Percentiles rank a stretch among this genome's conserved stretches.
These are phyloP conservation scores for Chlamydomonas sp. DNA, from an alignment of 139 green algal species.

Conservation along the genomic window DNA sequence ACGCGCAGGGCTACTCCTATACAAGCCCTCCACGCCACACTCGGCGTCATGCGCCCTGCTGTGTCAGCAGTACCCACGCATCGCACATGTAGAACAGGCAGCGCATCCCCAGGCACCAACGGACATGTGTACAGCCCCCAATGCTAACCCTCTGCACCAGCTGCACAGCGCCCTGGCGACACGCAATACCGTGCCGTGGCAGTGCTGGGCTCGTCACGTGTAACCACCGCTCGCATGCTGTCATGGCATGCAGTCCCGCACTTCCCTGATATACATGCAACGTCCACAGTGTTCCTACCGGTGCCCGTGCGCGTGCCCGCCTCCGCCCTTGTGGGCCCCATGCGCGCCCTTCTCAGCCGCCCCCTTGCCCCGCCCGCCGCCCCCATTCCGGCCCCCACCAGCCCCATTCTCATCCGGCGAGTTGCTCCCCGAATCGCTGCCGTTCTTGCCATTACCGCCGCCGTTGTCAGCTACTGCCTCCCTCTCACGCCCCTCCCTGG, in stretches of 20 bases:
- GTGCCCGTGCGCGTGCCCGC: conserved; percentile 10
- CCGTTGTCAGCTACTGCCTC: neutral
- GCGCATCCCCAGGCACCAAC: too few relatives aligned
- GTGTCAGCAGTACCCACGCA: too few relatives aligned
- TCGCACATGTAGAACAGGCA: too few relatives aligned
- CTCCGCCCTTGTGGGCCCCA: neutral
- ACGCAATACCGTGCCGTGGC: too few relatives aligned
- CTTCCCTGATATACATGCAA: neutral
- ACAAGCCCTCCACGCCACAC: too few relatives aligned
- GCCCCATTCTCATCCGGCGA: conserved; percentile 52
- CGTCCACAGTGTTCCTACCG: neutral
- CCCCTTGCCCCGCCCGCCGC: neutral
- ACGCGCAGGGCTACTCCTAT: too few relatives aligned
- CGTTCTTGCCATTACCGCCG: conserved; percentile 49
- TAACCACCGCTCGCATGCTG: neutral
- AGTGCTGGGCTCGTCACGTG: too few relatives aligned
- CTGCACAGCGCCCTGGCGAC: too few relatives aligned
- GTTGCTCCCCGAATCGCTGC: conserved; percentile 65
- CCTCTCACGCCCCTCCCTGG: neutral
- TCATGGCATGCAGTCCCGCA: neutral
- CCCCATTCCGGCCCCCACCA: neutral
- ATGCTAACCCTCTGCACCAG: too few relatives aligned
- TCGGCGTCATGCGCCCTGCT: too few relatives aligned
- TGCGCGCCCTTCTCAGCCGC: conserved; percentile 6
- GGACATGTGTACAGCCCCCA: too few relatives aligned